Percentiles rank a stretch among this genome's conserved stretches.
These are phyloP conservation scores for Haplosporangium gracile DNA, from an alignment of 192 early-diverging fungal species.

Conservation along the genomic window DNA sequence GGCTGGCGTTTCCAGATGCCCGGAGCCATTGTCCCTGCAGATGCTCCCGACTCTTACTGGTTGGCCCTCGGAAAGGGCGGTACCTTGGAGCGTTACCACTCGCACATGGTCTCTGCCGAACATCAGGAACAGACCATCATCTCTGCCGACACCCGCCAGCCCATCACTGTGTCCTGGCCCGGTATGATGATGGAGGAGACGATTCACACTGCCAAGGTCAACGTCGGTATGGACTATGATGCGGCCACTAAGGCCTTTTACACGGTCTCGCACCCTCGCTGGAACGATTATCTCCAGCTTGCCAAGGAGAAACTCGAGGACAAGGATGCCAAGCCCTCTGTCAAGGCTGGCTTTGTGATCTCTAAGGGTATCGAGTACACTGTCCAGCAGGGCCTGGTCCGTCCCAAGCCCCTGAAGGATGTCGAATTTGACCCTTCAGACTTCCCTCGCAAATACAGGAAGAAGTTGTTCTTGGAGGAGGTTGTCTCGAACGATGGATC, in stretches of 20 bases:
- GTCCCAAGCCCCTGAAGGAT: constrained; percentile 50
- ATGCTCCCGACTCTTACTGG: constrained; percentile 30
- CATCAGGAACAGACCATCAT: constrained; percentile 43
- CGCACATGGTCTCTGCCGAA: constrained; percentile 41
- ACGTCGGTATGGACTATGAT: constrained; percentile 46
- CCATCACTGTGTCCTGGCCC: constrained; percentile 32
- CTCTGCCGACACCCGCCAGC: constrained; percentile 32
- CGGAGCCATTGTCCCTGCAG: constrained; percentile 13
- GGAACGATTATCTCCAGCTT: constrained; percentile 31
- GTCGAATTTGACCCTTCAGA: constrained; percentile 36
- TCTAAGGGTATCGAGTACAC: constrained; percentile 35
- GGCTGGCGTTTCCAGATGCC: constrained; percentile 53
- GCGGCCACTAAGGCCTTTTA: constrained; percentile 12
- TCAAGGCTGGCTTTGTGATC: constrained; percentile 37
- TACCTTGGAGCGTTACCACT: constrained; percentile 38
- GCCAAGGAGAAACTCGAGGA: constrained; percentile 36
- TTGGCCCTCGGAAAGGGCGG: constrained; percentile 45
- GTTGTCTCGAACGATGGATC: constrained; percentile 40
- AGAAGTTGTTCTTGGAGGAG: constrained; percentile 44
- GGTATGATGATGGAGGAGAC: constrained; percentile 54
- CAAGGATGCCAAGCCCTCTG: constrained; percentile 16
- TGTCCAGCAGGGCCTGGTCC: constrained; percentile 42
- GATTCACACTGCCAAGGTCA: constrained; percentile 41
- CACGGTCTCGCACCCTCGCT: constrained; percentile 41
- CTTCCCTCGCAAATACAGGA: constrained; percentile 29